These are phyloP conservation scores for Fremontodendron californicum DNA, from an alignment of 345 rosid species.

Conservation along the genomic window DNA sequence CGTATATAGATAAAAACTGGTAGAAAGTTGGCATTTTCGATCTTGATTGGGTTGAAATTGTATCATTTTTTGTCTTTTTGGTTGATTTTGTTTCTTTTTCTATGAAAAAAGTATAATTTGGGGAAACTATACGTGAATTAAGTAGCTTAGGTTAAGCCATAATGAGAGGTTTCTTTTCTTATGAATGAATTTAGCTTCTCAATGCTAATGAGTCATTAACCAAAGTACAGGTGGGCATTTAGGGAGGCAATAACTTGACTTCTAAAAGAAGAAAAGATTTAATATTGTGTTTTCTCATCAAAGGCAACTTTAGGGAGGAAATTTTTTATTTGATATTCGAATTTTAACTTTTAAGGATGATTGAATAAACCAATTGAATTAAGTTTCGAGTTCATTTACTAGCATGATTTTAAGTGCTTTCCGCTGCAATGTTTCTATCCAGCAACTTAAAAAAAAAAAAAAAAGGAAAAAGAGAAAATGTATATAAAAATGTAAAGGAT, in stretches of 20 bases:
- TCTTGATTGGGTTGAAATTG: background rate
- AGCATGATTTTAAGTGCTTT: background rate
- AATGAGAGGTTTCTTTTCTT: slow-evolving; percentile 4
- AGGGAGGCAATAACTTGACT: slow-evolving; percentile 21
- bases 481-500: background rate
- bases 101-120: background rate
- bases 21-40: background rate
- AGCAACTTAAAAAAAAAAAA: background rate
- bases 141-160: background rate
- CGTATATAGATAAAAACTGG: too few species aligned
- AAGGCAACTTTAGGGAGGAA: background rate
- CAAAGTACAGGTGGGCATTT: background rate
- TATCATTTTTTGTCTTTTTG: background rate
- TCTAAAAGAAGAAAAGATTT: slow-evolving; percentile 28
- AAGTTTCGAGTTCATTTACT: too few species aligned
- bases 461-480: background rate
- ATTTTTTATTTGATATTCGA: background rate
- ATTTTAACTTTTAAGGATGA: too few species aligned
- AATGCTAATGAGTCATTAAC: background rate
- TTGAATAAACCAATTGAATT: too few species aligned
- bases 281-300: background rate
- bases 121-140: background rate
- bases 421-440: background rate
- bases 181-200: background rate
- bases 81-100: background rate